A percentile compares a stretch with the other conserved stretches of the same genome.
phyloP scores from a whole-genome alignment of 2,329 filamentous ascomycete species.

The Ceratocystis papillata region DNA sequence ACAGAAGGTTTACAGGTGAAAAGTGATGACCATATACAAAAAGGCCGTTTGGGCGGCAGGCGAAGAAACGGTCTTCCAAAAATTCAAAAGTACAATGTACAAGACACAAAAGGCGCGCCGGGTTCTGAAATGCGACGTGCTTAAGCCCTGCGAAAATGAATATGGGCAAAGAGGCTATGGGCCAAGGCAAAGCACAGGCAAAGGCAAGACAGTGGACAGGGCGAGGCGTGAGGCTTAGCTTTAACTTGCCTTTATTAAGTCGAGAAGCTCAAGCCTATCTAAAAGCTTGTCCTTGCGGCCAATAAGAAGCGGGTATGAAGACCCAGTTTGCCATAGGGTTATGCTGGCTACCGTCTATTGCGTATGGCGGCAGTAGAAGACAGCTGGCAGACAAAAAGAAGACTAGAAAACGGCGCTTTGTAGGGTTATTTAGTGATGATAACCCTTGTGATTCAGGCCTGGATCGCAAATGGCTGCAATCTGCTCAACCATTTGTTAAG shows the following conservation, averaged over 20 bases:
- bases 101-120: neutral
- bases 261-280: neutral
- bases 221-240: slow-evolving; percentile 1
- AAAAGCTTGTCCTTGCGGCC: neutral
- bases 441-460: neutral
- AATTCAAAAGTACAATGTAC: neutral
- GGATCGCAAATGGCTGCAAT: too few species aligned
- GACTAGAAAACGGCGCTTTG: too few species aligned
- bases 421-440: neutral
- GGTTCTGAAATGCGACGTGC: neutral
- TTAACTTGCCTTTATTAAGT: neutral
- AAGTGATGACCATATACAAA: slow-evolving; percentile 1
- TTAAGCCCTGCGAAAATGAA: neutral
- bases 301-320: neutral
- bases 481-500: too few species aligned
- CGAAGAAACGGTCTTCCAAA: neutral
- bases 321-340: neutral
- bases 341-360: neutral
- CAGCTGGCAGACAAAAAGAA: neutral
- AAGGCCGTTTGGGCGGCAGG: neutral
- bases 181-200: neutral
- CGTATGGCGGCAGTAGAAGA: neutral
- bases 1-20: neutral
- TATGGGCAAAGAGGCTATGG: neutral
- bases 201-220: neutral